A percentile compares a stretch with the other conserved stretches of the same genome.
Evolutionary conservation across 176 grass and related monocot species (phyloP).

Genomic region (Cymbopogon citratus): DNA sequence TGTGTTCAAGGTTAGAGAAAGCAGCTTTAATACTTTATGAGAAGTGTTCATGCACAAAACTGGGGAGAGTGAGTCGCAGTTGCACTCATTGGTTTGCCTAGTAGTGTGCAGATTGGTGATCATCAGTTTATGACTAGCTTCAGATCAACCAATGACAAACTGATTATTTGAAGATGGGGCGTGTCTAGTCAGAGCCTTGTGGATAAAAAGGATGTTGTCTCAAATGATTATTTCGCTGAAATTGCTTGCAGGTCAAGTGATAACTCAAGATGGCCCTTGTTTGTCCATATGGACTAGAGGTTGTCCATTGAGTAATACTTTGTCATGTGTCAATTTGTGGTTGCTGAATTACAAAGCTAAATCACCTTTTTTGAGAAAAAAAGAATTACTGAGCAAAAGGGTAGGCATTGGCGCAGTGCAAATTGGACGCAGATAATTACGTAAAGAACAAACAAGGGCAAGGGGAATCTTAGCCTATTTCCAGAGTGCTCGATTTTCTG

Average conservation of each 20-base stretch:
- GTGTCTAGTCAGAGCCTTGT: slow-evolving; percentile 7
- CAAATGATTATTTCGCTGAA: slow-evolving; percentile 12
- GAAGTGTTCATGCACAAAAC: not conserved
- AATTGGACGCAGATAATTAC: not conserved
- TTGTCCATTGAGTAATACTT: not conserved
- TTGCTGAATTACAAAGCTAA: not conserved
- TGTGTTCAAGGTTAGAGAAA: not conserved
- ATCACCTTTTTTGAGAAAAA: not conserved
- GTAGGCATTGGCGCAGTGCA: not conserved
- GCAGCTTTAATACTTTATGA: not conserved
- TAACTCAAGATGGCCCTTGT: not conserved
- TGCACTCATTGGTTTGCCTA: slow-evolving; percentile 12
- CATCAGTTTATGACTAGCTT: slow-evolving; percentile 1
- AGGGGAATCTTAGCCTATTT: not conserved
- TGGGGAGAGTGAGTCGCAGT: slow-evolving; percentile 1
- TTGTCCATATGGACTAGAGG: slow-evolving; percentile 27
- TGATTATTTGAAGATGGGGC: not conserved
- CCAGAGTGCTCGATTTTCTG: slow-evolving; percentile 7
- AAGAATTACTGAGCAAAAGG: not conserved
- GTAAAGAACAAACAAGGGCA: not conserved
- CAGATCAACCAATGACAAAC: not conserved
- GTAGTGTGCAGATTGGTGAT: slow-evolving; percentile 4
- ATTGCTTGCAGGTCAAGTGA: slow-evolving; percentile 2
- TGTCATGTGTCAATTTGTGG: not conserved
- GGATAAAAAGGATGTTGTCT: slow-evolving; percentile 27